A percentile compares a stretch with the other conserved stretches of the same genome.
These are phyloP conservation scores for Aspergillus indologenus DNA, from an alignment of 495 filamentous ascomycete species.

Conservation along the genomic window DNA sequence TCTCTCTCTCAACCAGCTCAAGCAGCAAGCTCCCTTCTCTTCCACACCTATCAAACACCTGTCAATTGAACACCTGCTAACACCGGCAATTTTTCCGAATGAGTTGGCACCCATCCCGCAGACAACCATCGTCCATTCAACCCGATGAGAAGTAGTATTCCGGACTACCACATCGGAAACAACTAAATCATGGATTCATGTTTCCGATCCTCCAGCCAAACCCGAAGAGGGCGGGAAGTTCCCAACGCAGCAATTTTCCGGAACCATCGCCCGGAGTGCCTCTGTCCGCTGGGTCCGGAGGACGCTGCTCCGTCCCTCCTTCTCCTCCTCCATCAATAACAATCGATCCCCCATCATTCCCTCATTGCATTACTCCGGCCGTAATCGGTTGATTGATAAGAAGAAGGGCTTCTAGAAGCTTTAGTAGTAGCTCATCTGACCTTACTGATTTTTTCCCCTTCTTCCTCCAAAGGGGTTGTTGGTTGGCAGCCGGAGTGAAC, in stretches of 20 bases:
- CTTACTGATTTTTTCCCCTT: neutral
- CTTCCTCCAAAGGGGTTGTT: too few species aligned
- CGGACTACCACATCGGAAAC: too few species aligned
- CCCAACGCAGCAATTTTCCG: slow-evolving; percentile 4
- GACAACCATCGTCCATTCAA: too few species aligned
- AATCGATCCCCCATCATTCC: too few species aligned
- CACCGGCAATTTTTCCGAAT: neutral
- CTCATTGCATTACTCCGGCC: neutral
- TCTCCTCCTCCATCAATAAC: neutral
- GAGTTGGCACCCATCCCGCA: neutral
- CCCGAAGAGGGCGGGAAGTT: neutral
- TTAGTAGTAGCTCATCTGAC: neutral
- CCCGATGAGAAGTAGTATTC: too few species aligned
- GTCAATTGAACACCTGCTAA: too few species aligned
- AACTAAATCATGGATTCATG: neutral
- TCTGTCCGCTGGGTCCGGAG: slow-evolving; percentile 23
- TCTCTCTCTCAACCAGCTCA: neutral
- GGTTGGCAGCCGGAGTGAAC: neutral
- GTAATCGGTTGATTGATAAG: neutral
- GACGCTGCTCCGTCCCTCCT: slow-evolving; percentile 40
- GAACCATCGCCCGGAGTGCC: slow-evolving; percentile 1
- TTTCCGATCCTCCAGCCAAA: too few species aligned
- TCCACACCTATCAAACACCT: neutral
- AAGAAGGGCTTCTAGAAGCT: neutral
- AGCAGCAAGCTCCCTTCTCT: neutral